Evolutionary conservation across 805 yeast genomes (phyloP).

Genomic region (Saturnispora hagleri): DNA sequence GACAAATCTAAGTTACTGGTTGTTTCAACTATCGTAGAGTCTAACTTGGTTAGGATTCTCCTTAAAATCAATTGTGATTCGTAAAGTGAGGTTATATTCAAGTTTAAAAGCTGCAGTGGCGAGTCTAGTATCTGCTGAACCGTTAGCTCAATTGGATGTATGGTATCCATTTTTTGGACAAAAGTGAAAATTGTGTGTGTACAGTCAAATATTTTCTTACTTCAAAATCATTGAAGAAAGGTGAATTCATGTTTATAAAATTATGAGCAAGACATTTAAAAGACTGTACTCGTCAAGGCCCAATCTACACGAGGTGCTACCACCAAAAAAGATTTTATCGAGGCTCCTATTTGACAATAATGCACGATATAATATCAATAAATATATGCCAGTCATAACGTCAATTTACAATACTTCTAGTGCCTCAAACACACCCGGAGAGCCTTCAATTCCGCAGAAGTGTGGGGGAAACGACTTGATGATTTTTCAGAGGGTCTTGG

Average conservation of each 20-base stretch:
- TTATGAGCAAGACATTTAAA: background rate
- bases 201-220: background rate
- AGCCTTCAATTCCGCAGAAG: constrained; percentile 18
- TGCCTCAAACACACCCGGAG: constrained; percentile 17
- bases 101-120: constrained; percentile 42
- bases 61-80: constrained; percentile 49
- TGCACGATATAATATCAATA: constrained; percentile 43
- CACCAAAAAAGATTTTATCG: constrained; percentile 48
- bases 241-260: background rate
- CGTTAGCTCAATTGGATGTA: constrained; percentile 52
- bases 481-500: constrained; percentile 57
- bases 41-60: constrained; percentile 36
- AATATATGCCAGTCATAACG: constrained; percentile 45
- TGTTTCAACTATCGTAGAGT: constrained; percentile 24
- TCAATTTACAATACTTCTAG: constrained; percentile 35
- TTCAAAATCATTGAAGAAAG: background rate
- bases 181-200: background rate
- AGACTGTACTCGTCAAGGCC: constrained; percentile 23
- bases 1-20: constrained; percentile 8
- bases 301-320: constrained; percentile 40
- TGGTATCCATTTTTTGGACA: constrained; percentile 18
- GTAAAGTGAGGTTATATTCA: constrained; percentile 41
- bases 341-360: constrained; percentile 59
- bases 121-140: constrained; percentile 49
- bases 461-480: constrained; percentile 51